These are phyloP conservation scores for Aspergillus campestris DNA, from an alignment of 495 filamentous ascomycete species.

Conservation along the genomic window DNA sequence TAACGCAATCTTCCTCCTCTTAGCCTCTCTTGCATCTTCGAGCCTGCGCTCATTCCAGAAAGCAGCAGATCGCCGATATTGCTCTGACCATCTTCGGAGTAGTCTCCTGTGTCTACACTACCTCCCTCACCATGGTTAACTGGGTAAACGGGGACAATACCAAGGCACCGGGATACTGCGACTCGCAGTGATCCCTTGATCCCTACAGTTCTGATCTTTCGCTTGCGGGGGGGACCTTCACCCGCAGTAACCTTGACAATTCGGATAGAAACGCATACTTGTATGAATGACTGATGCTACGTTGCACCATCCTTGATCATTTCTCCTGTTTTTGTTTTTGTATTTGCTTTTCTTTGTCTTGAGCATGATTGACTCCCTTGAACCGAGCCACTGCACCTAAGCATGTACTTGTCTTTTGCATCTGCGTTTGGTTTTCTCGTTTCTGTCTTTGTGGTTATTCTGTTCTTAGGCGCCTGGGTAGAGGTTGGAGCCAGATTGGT, in stretches of 20 bases:
- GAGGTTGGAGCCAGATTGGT: no score
- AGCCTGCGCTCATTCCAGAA: conserved; percentile 58
- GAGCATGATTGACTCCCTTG: no score
- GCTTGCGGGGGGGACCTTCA: no score
- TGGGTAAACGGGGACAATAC: conserved; percentile 52
- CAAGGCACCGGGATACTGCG: conserved; percentile 52
- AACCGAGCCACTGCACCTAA: no score
- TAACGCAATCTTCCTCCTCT: conserved; percentile 5
- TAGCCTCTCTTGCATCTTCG: conserved; percentile 84
- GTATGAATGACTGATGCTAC: conserved; percentile 8
- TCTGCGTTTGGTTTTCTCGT: no score
- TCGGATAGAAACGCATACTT: background rate
- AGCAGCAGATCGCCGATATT: conserved; percentile 62
- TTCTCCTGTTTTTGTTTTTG: no score
- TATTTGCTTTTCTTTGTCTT: no score
- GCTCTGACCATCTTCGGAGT: conserved; percentile 71
- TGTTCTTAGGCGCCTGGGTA: no score
- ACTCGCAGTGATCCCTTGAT: conserved; percentile 22
- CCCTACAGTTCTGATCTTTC: background rate
- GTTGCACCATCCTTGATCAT: background rate
- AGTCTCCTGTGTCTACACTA: conserved; percentile 85
- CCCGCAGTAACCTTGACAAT: background rate
- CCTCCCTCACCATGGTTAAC: conserved; percentile 68
- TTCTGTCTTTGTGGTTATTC: no score
- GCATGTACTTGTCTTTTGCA: no score